Percentiles rank a stretch among this genome's conserved stretches.
These are phyloP conservation scores for Fusarium pininemorale DNA, from an alignment of 2,329 filamentous ascomycete genomes.

Conservation along the genomic window DNA sequence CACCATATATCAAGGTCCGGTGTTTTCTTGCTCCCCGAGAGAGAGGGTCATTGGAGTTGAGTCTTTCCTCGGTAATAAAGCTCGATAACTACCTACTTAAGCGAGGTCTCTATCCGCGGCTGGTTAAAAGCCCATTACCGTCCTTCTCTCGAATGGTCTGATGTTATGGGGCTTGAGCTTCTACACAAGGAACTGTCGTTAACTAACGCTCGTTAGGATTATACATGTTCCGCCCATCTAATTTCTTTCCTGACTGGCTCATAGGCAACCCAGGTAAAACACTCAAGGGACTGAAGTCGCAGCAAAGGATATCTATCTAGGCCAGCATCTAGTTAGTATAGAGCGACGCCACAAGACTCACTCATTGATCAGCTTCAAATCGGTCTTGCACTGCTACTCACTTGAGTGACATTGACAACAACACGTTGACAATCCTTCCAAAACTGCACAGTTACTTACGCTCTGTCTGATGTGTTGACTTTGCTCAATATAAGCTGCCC, in stretches of 20 bases:
- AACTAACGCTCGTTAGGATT: background rate
- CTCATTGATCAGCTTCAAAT: background rate
- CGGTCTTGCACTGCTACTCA: background rate
- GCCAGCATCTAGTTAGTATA: background rate
- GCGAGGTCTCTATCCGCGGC: background rate
- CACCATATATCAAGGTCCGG: no score
- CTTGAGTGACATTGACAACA: background rate
- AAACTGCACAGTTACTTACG: background rate
- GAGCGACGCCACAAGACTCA: background rate
- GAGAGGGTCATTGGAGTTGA: background rate
- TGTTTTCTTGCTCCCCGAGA: no score
- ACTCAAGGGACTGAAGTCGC: background rate
- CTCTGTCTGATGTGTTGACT: background rate
- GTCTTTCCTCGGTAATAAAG: constrained; percentile 29
- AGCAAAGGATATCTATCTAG: background rate
- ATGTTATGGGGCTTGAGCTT: background rate
- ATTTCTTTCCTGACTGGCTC: background rate
- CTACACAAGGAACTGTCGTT: background rate
- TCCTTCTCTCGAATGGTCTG: background rate
- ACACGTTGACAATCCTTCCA: background rate
- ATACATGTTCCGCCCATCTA: background rate
- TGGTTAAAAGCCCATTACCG: background rate
- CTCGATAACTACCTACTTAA: background rate
- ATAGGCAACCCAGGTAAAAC: background rate
- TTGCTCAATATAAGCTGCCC: background rate